Percentiles rank a stretch among this genome's conserved stretches.
phyloP scores from a whole-genome alignment of 345 rosid genomes.

The Hevea brasiliensis region DNA sequence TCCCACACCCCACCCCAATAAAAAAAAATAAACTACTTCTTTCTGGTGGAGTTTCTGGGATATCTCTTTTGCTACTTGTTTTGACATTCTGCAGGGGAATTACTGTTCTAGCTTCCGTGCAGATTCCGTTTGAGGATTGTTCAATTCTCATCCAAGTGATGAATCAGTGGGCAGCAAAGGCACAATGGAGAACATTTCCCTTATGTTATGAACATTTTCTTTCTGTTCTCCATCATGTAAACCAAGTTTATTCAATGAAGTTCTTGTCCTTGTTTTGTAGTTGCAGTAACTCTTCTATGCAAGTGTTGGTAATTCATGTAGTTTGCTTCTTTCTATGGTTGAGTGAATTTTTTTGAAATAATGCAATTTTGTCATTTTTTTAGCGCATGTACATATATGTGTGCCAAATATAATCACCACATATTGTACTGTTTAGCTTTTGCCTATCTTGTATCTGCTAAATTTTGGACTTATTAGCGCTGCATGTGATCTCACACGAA shows the following conservation, averaged over 20 bases:
- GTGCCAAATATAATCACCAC: too few species aligned
- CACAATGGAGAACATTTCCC: background rate
- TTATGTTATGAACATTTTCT: background rate
- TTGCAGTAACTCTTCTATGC: background rate
- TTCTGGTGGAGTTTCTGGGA: constrained; percentile 4
- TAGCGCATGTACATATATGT: too few species aligned
- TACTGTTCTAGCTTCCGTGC: background rate
- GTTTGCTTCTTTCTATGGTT: background rate
- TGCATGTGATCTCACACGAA: too few species aligned
- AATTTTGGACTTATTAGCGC: too few species aligned
- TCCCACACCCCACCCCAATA: too few species aligned
- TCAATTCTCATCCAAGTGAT: background rate
- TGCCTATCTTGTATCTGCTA: too few species aligned
- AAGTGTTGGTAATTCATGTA: background rate
- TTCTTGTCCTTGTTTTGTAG: background rate
- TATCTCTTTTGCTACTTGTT: constrained; percentile 13
- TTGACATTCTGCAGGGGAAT: constrained; percentile 35
- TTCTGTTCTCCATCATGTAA: background rate
- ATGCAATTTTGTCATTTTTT: too few species aligned
- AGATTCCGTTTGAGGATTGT: constrained; percentile 9
- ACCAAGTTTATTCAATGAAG: background rate
- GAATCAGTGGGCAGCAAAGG: constrained; percentile 14
- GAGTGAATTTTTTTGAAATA: too few species aligned
- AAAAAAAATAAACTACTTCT: too few species aligned
- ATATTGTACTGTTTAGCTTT: too few species aligned